Conservation (phyloP, 2,329 filamentous ascomycete species). For the Fusarium succisae region DNA sequence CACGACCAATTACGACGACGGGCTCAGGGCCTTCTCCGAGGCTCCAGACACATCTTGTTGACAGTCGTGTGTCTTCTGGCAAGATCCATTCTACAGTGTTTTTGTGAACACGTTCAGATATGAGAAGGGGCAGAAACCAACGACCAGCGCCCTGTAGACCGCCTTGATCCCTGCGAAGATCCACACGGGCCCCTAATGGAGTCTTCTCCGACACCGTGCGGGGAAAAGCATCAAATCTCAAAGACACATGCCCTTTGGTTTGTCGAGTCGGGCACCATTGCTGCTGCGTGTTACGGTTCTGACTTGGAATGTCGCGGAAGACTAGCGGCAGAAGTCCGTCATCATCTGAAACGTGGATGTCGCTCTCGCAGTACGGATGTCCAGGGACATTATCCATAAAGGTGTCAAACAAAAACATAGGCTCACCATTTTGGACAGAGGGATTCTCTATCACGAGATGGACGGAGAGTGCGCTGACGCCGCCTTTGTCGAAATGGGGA, state of each 20-base stretch:
- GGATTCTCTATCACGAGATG: not conserved
- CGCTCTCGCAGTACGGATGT: not conserved
- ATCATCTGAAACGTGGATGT: not conserved
- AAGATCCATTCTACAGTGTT: not conserved
- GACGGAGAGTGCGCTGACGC: not conserved
- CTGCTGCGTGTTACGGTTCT: not conserved
- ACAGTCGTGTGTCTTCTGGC: not conserved
- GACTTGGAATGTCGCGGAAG: not conserved
- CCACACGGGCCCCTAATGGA: not conserved
- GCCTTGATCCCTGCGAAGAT: not conserved
- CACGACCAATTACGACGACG: not conserved
- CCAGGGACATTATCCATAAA: not conserved
- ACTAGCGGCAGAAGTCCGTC: not conserved
- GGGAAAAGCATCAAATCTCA: not conserved
- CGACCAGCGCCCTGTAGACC: not conserved
- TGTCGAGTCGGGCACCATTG: not conserved
- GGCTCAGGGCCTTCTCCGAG: not conserved
- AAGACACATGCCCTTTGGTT: not conserved
- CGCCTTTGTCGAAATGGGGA: not conserved
- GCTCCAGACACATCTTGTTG: not conserved
- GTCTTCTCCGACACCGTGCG: not conserved
- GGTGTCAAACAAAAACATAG: not conserved
- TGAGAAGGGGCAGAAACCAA: not conserved
- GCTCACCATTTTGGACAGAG: not conserved
- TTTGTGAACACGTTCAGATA: not conserved